Base-by-base conservation (phyloP, 1,139 yeast genomes). In the Diutina rugosa region DNA sequence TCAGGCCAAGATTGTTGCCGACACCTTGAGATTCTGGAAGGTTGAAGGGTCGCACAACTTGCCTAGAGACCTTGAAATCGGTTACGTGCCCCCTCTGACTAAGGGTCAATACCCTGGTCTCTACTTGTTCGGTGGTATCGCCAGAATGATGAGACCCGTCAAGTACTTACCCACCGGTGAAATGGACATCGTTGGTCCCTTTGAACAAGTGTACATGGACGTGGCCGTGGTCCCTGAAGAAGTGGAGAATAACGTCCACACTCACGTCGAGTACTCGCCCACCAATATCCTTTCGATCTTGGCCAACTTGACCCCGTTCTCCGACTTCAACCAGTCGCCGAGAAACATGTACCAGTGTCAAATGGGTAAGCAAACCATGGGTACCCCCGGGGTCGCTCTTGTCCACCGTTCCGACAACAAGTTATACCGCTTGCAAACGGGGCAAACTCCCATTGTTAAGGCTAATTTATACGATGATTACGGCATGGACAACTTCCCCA, bases 301-400 rank as follows among this genome's bases (percentile, higher is more conserved):
- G 71, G 98, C 98, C 61, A 93, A 93, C 72, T 78, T 93, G 76
- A 93, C 99, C 0, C 99, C 99, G 62, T 93, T 90, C 69, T 91
- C 98, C 1, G 99, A 93, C 72, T 95, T 93, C 76, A 93, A 93
- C 72, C 99, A 93, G 77, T 90, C 98, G 45, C 99, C 99, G 66
- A 87, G 99, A 84, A 93, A 93, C 71, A 93, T 95, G 99, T 93
- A 93, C 71, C 99, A 93, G 76, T 93, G 99, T 77, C 99, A 95
- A 80, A 93, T 93, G 99, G 99, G 98, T 82, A 93, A 93, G 75
- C 99, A 93, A 78, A 93, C 99, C 29, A 93, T 93, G 99, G 99
- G 99, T 73, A 93, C 99, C 5, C 99, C 99, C 8, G 98, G 98
- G 74, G 96, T 93, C 58, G 97, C 96, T 0, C 76, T 93, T 58